Evolutionary conservation across 768 basidiomycete genomes (phyloP).

Genomic region (Xerocomellus dryophilus): DNA sequence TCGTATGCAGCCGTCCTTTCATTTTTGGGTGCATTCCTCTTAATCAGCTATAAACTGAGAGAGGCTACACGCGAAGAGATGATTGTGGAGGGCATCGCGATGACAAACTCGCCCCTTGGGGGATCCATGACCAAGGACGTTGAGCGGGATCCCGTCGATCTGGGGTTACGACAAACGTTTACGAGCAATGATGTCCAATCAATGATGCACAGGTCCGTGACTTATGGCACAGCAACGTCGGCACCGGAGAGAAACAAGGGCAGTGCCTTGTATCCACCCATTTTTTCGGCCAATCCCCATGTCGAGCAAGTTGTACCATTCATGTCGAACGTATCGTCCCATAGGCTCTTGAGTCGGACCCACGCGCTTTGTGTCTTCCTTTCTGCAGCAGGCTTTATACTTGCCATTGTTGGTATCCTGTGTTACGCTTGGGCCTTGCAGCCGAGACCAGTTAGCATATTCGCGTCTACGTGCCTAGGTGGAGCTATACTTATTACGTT

Average conservation of each 20-base stretch:
- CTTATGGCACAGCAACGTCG: background rate
- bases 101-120: constrained; percentile 23
- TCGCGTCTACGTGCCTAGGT: constrained; percentile 40
- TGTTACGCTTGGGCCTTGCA: constrained; percentile 52
- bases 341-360: constrained; percentile 44
- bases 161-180: background rate
- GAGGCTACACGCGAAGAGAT: constrained; percentile 49
- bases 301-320: constrained; percentile 52
- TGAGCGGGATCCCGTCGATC: constrained; percentile 8
- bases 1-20: constrained; percentile 37
- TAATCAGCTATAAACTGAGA: constrained; percentile 52
- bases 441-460: constrained; percentile 43
- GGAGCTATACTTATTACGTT: constrained; percentile 30
- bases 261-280: constrained; percentile 14
- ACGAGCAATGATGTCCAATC: background rate
- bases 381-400: constrained; percentile 46
- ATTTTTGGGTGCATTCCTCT: constrained; percentile 55
- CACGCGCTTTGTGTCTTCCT: constrained; percentile 49
- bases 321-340: constrained; percentile 35
- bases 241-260: background rate
- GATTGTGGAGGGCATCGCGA: constrained; percentile 33
- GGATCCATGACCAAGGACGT: constrained; percentile 11
- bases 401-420: constrained; percentile 49
- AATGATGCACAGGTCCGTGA: background rate
- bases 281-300: constrained; percentile 47